Evolutionary conservation across 2,329 filamentous ascomycete species (phyloP), one percentile per base, ranked within the genome.

Genomic region (Metarhizium album): DNA sequence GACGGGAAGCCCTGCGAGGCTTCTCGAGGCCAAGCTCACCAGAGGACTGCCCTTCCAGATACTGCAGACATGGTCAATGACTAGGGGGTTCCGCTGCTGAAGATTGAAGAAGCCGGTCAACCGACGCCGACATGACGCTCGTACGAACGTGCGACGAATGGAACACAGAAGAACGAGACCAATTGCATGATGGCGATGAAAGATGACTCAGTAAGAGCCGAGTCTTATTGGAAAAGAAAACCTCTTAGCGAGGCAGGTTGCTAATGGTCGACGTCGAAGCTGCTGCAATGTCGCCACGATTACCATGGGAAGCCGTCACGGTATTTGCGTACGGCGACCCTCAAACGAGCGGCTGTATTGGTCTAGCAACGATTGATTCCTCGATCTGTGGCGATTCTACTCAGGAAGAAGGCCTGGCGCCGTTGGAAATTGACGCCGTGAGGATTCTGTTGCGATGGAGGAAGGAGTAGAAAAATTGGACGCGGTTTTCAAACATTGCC

Each of bases 241-340:
- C 14, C 8, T 1, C 33, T 13, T 3, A 4, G 0, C 20, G 16
- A 22, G 20, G 6, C n/a, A 20, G 40, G 40, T 14, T 43, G 24
- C 9, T 8, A 24, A 43, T 8, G 9, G 31, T 35, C 13, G 31
- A 35, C 31, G 5, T 35, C 31, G 31, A 14, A 40, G 9, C 4
- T n/a, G 9, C 22, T 48, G 22, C 11, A 37, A 40, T 71, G 68
- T 71, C 57, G 67, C 68, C 67, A 64, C 64, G 51, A 61, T 63
- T 67, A 69, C 68, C 69, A 72, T 72, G 57, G 68, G 69, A 66
- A 62, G 65, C 67, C 64, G 64, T 63, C 65, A 70, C 64, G 62
- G 59, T 59, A 53, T 27, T 27, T 35, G 27, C 45, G 45, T 46
- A 59, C 64, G 64, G 57, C 64, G 64, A 67, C 69, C 69, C 68